These are phyloP conservation scores for Emmonsia crescens DNA, from an alignment of 2,329 filamentous ascomycete species.

Conservation along the genomic window DNA sequence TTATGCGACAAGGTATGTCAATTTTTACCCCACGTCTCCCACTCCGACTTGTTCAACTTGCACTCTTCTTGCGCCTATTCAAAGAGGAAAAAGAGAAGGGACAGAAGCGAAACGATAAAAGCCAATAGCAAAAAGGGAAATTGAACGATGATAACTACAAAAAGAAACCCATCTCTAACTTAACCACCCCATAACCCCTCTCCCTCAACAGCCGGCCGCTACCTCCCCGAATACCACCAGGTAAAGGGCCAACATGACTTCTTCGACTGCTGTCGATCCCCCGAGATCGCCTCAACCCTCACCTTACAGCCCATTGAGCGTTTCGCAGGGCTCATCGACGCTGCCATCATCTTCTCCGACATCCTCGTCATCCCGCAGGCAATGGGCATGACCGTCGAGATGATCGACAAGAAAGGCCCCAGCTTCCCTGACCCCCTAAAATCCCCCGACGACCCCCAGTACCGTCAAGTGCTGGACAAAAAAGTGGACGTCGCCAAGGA, in stretches of 20 bases:
- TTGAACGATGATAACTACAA: neutral
- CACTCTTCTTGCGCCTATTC: neutral
- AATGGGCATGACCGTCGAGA: slow-evolving; percentile 96
- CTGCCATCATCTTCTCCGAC: slow-evolving; percentile 97
- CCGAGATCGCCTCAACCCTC: slow-evolving; percentile 83
- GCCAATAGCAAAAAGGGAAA: neutral
- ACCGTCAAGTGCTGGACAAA: slow-evolving; percentile 61
- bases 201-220: slow-evolving; percentile 63
- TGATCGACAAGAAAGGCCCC: slow-evolving; percentile 94
- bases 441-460: slow-evolving; percentile 73
- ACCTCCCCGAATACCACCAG: slow-evolving; percentile 95
- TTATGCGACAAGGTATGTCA: slow-evolving; percentile 85
- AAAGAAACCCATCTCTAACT: neutral
- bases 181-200: neutral
- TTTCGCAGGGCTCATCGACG: slow-evolving; percentile 81
- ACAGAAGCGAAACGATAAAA: neutral
- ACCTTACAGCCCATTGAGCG: slow-evolving; percentile 93
- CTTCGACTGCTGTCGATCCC: slow-evolving; percentile 91
- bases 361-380: slow-evolving; percentile 97
- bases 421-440: slow-evolving; percentile 80
- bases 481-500: slow-evolving; percentile 75
- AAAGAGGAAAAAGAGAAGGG: neutral
- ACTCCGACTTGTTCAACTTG: neutral
- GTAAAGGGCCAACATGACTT: slow-evolving; percentile 87
- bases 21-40: slow-evolving; percentile 17